These are phyloP conservation scores for Pseudocohnilembus persalinus DNA, from an alignment of 169 alveolate genomes.

Conservation along the genomic window DNA sequence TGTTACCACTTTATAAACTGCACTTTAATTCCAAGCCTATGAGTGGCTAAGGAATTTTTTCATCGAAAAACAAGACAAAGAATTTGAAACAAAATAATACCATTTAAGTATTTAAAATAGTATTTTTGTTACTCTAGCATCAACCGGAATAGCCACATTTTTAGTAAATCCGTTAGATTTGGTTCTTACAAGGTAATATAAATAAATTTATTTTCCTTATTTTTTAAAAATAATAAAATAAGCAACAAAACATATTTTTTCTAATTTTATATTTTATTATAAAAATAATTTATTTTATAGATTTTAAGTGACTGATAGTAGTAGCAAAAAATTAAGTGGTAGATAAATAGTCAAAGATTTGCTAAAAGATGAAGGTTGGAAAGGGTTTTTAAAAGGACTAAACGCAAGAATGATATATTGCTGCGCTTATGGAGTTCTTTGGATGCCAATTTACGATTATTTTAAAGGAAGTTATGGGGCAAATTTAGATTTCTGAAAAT, in stretches of 20 bases:
- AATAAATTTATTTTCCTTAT: too few relatives aligned
- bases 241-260: too few relatives aligned
- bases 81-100: conserved; percentile 3
- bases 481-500: not conserved
- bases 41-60: conserved; percentile 32
- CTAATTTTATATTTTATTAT: too few relatives aligned
- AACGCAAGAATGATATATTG: conserved; percentile 19
- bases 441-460: conserved; percentile 40
- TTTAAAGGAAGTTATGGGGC: conserved; percentile 37
- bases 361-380: conserved; percentile 28
- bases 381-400: conserved; percentile 38
- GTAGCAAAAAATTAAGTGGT: too few relatives aligned
- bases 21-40: conserved; percentile 34
- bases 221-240: too few relatives aligned
- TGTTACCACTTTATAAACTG: conserved; percentile 19
- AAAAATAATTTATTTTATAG: too few relatives aligned
- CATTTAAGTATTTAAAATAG: conserved; percentile 26
- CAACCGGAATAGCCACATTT: conserved; percentile 27
- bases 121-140: conserved; percentile 12
- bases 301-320: too few relatives aligned
- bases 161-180: conserved; percentile 43
- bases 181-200: conserved; percentile 35
- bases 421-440: conserved; percentile 21
- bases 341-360: conserved; percentile 14
- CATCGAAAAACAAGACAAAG: not conserved